phyloP scores from a whole-genome alignment of 1,284 basidiomycete genomes.

The Austropuccinia psidii region DNA sequence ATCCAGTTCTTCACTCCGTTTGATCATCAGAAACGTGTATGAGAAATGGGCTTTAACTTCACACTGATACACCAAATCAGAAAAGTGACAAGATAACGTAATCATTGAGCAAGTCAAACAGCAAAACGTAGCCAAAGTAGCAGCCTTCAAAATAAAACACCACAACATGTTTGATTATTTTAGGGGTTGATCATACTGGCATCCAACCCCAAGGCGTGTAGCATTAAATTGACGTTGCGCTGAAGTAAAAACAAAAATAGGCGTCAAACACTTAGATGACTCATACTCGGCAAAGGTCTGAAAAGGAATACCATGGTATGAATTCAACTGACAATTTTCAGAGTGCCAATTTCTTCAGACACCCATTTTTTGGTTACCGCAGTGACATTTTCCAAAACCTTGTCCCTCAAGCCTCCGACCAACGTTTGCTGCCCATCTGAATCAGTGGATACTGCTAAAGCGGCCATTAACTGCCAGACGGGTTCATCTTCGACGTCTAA shows the following conservation, averaged over 20 bases:
- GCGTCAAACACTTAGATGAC: constrained; percentile 53
- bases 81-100: too few relatives aligned
- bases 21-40: too few relatives aligned
- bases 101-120: too few relatives aligned
- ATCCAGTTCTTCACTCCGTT: too few relatives aligned
- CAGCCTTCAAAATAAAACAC: too few relatives aligned
- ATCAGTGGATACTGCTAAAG: constrained; percentile 74
- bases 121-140: too few relatives aligned
- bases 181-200: constrained; percentile 51
- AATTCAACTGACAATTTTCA: constrained; percentile 18
- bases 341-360: constrained; percentile 41
- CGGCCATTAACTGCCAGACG: constrained; percentile 84
- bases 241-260: not conserved
- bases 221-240: constrained; percentile 71
- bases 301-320: constrained; percentile 23
- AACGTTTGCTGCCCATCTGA: constrained; percentile 73
- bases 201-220: constrained; percentile 74
- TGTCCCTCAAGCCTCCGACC: constrained; percentile 78
- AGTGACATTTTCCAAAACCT: constrained; percentile 77
- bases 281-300: not conserved
- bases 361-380: constrained; percentile 67
- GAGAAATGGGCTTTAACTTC: too few relatives aligned
- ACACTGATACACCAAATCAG: too few relatives aligned
- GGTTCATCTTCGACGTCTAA: constrained; percentile 73
- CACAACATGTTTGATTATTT: too few relatives aligned